Conservation (phyloP, 139 green algal genomes). For the Chlorella sp. region DNA sequence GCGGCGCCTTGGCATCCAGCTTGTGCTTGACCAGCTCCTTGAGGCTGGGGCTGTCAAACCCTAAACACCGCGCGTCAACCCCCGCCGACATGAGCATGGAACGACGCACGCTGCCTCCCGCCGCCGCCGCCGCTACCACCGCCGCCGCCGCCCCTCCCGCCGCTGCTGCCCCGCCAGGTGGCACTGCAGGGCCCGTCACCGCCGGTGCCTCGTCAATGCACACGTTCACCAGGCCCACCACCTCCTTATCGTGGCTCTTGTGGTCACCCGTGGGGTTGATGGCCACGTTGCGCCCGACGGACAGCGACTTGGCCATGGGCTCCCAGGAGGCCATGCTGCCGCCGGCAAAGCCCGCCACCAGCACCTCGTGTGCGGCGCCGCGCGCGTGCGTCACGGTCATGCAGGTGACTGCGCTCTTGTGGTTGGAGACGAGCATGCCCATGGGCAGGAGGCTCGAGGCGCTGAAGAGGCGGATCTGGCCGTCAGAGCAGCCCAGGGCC, state of each 20-base stretch:
- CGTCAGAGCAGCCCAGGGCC: slow-evolving; percentile 45
- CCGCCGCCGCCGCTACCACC: too few relatives aligned
- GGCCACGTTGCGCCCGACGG: not conserved
- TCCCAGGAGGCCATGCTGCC: slow-evolving; percentile 28
- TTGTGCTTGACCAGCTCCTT: slow-evolving; percentile 17
- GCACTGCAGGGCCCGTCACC: not conserved
- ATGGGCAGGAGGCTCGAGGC: slow-evolving; percentile 18
- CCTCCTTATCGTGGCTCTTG: slow-evolving; percentile 31
- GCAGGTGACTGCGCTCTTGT: slow-evolving; percentile 31
- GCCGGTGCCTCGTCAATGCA: not conserved
- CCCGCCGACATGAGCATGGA: slow-evolving; percentile 8
- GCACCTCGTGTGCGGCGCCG: not conserved
- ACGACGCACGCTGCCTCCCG: not conserved
- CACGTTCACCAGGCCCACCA: slow-evolving; percentile 29
- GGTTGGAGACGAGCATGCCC: slow-evolving; percentile 18
- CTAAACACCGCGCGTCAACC: slow-evolving; percentile 27
- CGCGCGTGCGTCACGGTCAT: slow-evolving; percentile 10
- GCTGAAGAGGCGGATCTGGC: slow-evolving; percentile 31
- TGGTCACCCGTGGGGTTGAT: slow-evolving; percentile 7
- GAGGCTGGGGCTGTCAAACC: slow-evolving; percentile 20
- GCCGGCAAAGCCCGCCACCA: slow-evolving; percentile 13
- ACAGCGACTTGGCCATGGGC: slow-evolving; percentile 10
- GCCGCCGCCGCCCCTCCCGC: too few relatives aligned
- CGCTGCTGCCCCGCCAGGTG: too few relatives aligned
- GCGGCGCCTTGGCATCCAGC: slow-evolving; percentile 20